Evolutionary conservation across 2,329 filamentous ascomycete genomes (phyloP).

Genomic region (Ascochyta rabiei): DNA sequence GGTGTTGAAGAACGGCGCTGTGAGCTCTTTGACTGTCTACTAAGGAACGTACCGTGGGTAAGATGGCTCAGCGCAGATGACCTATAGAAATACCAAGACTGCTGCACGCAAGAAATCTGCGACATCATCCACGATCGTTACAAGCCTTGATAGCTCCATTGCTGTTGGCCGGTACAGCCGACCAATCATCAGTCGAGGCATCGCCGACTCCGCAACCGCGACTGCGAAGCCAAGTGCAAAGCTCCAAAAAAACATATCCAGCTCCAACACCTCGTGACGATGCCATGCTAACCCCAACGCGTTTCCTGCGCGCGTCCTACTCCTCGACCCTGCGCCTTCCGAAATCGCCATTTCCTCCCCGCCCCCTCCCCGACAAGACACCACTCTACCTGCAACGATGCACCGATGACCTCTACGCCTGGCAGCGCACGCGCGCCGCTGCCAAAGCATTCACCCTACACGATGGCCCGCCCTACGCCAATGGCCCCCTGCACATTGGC

Average conservation of each 20-base stretch:
- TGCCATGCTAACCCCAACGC: conserved; percentile 49
- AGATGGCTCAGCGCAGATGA: background rate
- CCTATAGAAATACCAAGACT: background rate
- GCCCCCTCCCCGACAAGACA: conserved; percentile 43
- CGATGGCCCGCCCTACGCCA: conserved; percentile 96
- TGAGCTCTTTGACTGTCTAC: conserved; percentile 89
- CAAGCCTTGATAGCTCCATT: background rate
- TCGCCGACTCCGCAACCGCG: conserved; percentile 17
- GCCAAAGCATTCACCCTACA: conserved; percentile 77
- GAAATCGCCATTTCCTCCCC: conserved; percentile 56
- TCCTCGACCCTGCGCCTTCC: conserved; percentile 56
- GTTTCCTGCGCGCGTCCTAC: conserved; percentile 49
- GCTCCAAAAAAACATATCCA: conserved; percentile 23
- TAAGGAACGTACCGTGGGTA: conserved; percentile 50
- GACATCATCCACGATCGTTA: background rate
- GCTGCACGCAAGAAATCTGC: background rate
- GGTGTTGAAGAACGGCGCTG: conserved; percentile 87
- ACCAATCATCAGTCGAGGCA: conserved; percentile 22
- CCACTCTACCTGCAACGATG: conserved; percentile 71
- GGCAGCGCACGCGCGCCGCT: conserved; percentile 65
- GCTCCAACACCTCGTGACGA: conserved; percentile 30
- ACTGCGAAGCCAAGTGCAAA: background rate
- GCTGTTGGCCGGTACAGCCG: background rate
- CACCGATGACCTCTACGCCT: conserved; percentile 86
- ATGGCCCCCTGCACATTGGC: conserved; percentile 87